phyloP scores from a whole-genome alignment of 2,329 filamentous ascomycete species.

The Metarhizium album region DNA sequence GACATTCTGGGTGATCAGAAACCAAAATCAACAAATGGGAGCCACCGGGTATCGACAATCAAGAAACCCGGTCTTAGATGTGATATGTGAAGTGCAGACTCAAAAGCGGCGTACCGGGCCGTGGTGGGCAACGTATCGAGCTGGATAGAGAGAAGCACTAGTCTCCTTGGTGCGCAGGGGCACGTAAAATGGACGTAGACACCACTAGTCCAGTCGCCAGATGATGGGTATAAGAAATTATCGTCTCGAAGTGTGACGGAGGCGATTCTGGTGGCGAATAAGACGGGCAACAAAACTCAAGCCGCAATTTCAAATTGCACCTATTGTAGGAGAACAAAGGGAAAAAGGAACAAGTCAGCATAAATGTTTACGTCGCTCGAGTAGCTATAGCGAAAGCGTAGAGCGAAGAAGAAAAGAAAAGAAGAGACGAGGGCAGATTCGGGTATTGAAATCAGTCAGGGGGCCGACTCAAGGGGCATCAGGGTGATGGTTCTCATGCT shows the following conservation, averaged over 20 bases:
- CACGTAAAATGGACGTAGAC: neutral
- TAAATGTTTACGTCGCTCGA: neutral
- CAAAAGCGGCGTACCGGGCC: constrained; percentile 19
- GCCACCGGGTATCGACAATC: constrained; percentile 16
- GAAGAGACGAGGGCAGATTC: neutral
- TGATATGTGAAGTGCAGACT: constrained; percentile 19
- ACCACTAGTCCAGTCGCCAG: neutral
- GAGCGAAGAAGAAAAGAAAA: neutral
- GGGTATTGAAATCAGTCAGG: neutral
- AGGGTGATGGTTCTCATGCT: neutral
- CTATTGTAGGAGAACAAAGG: neutral
- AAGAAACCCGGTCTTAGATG: constrained; percentile 13
- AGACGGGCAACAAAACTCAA: neutral
- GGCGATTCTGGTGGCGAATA: neutral
- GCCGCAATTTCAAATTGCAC: neutral
- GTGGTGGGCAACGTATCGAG: constrained; percentile 24
- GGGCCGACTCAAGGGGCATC: neutral
- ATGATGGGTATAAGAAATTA: neutral
- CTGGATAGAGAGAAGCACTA: neutral
- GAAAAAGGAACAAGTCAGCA: neutral
- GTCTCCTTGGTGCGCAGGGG: neutral
- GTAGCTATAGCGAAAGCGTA: neutral
- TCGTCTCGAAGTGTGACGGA: neutral
- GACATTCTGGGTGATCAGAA: constrained; percentile 49
- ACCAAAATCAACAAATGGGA: constrained; percentile 16